Percentiles rank a stretch among this genome's conserved stretches.
These are phyloP conservation scores for Sonneratia alba DNA, from an alignment of 345 rosid genomes.

Conservation along the genomic window DNA sequence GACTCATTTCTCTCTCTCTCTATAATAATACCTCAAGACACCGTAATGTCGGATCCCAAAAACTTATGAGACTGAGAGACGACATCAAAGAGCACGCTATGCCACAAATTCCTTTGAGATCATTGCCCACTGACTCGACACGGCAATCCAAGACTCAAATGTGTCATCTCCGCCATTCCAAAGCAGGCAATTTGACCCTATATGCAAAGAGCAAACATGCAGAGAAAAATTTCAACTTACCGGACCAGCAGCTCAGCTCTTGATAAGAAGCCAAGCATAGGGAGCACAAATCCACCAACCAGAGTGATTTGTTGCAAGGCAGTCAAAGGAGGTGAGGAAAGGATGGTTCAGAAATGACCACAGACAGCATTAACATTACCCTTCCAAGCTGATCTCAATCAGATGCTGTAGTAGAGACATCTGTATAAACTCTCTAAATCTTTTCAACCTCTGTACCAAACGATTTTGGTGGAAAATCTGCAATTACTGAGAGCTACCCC, in stretches of 20 bases:
- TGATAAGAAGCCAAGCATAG: not conserved
- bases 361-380: too few species aligned
- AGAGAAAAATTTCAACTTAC: slow-evolving; percentile 11
- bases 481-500: not conserved
- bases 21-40: not conserved
- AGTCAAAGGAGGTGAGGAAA: slow-evolving; percentile 40
- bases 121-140: slow-evolving; percentile 35
- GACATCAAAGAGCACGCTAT: slow-evolving; percentile 17
- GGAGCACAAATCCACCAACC: not conserved
- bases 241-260: not conserved
- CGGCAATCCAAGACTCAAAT: slow-evolving; percentile 21
- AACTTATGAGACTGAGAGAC: not conserved
- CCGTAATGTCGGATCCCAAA: not conserved
- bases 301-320: slow-evolving; percentile 19
- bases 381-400: not conserved
- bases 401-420: not conserved
- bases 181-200: slow-evolving; percentile 10
- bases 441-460: not conserved
- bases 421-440: not conserved
- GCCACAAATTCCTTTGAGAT: slow-evolving; percentile 34
- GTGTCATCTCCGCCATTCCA: slow-evolving; percentile 15
- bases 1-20: not conserved
- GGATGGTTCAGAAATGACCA: slow-evolving; percentile 15
- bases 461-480: not conserved
- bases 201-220: slow-evolving; percentile 16